Evolutionary conservation across 768 basidiomycete genomes (phyloP).

Genomic region (Termitomyces sp.): DNA sequence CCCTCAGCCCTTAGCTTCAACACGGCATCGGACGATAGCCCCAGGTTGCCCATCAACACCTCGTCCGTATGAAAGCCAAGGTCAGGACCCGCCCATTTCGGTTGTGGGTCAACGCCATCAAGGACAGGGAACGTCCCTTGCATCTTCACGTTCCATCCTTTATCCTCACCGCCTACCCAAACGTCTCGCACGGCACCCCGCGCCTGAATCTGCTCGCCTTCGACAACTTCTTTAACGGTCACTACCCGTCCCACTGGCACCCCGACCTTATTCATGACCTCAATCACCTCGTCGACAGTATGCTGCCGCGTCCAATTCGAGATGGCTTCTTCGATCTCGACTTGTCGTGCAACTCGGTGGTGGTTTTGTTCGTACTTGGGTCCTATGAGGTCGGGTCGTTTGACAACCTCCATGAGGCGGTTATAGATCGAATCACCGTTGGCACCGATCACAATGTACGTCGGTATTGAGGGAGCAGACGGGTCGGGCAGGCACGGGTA

Average conservation of each 20-base stretch:
- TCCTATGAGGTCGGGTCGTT: constrained; percentile 56
- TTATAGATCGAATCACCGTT: constrained; percentile 71
- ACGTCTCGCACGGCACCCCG: constrained; percentile 60
- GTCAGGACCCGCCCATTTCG: constrained; percentile 68
- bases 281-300: constrained; percentile 51
- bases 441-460: constrained; percentile 68
- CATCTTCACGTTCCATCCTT: constrained; percentile 66
- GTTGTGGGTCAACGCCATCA: constrained; percentile 53
- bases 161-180: constrained; percentile 39
- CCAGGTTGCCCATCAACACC: constrained; percentile 41
- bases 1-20: constrained; percentile 34
- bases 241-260: constrained; percentile 66
- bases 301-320: constrained; percentile 52
- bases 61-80: constrained; percentile 58
- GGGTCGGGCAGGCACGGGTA: constrained; percentile 60
- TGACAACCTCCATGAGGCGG: constrained; percentile 60
- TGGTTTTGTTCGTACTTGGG: constrained; percentile 52
- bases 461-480: constrained; percentile 34
- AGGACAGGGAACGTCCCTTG: constrained; percentile 59
- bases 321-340: constrained; percentile 63
- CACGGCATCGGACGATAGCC: constrained; percentile 33
- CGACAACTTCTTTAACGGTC: constrained; percentile 59
- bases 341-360: constrained; percentile 60
- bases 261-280: constrained; percentile 43
- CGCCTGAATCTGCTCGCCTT: constrained; percentile 51